Conservation (phyloP, 345 rosid species). For the Diplotaxis tenuifolia region DNA sequence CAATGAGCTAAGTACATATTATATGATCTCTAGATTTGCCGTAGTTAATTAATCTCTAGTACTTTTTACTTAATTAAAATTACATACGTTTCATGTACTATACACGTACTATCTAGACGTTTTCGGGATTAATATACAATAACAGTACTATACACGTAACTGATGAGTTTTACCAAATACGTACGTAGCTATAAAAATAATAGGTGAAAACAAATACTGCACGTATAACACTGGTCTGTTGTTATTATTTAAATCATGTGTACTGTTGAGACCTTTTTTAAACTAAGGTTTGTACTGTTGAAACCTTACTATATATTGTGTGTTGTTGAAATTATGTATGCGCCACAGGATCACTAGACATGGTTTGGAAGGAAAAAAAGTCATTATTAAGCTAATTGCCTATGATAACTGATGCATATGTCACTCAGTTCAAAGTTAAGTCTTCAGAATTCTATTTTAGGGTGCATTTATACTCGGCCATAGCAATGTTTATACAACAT, state of each 20-base stretch:
- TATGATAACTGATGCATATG: conserved; percentile 3
- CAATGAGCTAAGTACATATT: conserved; percentile 20
- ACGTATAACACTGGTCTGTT: background rate
- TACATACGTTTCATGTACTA: too few species aligned
- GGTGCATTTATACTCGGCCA: background rate
- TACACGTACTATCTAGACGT: too few species aligned
- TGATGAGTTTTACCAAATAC: background rate
- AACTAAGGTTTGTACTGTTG: too few species aligned
- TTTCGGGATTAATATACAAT: background rate
- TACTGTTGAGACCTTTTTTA: too few species aligned
- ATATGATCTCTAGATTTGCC: background rate
- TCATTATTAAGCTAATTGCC: background rate
- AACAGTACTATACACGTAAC: background rate
- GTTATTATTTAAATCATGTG: too few species aligned
- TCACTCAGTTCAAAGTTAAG: background rate
- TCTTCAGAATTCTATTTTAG: background rate
- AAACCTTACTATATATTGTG: too few species aligned
- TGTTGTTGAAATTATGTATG: too few species aligned
- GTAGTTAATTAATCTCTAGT: too few species aligned
- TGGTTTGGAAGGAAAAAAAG: background rate
- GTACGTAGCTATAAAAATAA: background rate
- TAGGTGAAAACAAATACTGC: background rate
- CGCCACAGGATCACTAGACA: background rate
- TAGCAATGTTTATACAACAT: background rate
- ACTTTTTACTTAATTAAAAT: too few species aligned